Evolutionary conservation across 1,139 yeast species (phyloP).

Genomic region (Wickerhamomyces sp.): DNA sequence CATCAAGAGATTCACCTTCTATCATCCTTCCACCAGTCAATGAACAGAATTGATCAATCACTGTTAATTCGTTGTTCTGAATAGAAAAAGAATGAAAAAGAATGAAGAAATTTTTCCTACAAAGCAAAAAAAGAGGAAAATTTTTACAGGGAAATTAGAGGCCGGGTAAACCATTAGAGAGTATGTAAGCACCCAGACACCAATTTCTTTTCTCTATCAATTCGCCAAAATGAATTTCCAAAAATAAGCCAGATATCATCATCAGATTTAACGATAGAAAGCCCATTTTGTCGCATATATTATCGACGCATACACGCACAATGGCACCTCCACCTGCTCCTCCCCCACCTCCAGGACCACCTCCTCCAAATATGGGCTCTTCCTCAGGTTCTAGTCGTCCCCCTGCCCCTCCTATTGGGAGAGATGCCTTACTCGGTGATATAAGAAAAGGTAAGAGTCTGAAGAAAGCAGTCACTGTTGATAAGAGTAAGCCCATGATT

Average conservation of each 20-base stretch:
- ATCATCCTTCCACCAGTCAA: not conserved
- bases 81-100: not conserved
- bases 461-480: constrained; percentile 74
- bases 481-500: constrained; percentile 53
- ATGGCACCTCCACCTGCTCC: constrained; percentile 10
- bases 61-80: too few species aligned
- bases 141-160: not conserved
- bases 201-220: too few species aligned
- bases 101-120: not conserved
- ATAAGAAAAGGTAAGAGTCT: constrained; percentile 73
- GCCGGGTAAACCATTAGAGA: not conserved
- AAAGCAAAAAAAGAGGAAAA: not conserved
- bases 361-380: constrained; percentile 29
- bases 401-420: constrained; percentile 31
- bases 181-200: too few species aligned
- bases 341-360: constrained; percentile 32
- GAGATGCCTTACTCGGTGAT: constrained; percentile 83
- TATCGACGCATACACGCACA: not conserved
- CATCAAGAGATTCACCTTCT: too few species aligned
- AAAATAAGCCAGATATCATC: not conserved
- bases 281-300: too few species aligned
- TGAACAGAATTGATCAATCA: not conserved
- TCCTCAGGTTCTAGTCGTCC: constrained; percentile 18
- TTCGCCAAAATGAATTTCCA: not conserved
- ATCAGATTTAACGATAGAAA: not conserved